Conservation (phyloP, 495 filamentous ascomycete species). For the Penicillium angulare region DNA sequence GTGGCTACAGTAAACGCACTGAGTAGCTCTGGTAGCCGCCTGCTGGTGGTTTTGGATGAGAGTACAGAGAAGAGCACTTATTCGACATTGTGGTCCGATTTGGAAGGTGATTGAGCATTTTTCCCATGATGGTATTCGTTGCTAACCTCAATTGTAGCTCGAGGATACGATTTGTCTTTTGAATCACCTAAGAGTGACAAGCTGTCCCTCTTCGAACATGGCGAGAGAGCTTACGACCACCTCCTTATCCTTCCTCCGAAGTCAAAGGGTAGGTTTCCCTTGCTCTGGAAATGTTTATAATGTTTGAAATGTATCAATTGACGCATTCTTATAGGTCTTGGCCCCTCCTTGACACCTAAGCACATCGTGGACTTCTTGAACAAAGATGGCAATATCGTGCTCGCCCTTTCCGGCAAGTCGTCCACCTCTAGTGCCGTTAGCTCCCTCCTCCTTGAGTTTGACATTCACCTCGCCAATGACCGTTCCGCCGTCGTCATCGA, state of each 20-base stretch:
- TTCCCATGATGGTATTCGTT: not conserved
- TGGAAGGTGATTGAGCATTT: constrained; percentile 61
- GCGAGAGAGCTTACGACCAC: constrained; percentile 88
- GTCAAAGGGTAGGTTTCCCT: constrained; percentile 67
- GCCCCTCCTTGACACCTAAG: constrained; percentile 82
- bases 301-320: constrained; percentile 20
- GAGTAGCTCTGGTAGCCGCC: constrained; percentile 75
- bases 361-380: constrained; percentile 89
- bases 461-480: constrained; percentile 85
- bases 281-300: too few species aligned
- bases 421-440: constrained; percentile 73
- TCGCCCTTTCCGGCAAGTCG: constrained; percentile 75
- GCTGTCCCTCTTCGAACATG: constrained; percentile 80
- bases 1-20: constrained; percentile 67
- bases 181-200: constrained; percentile 83
- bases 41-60: constrained; percentile 88
- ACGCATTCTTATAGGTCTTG: constrained; percentile 60
- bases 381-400: constrained; percentile 84
- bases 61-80: constrained; percentile 72
- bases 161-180: constrained; percentile 77
- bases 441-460: constrained; percentile 86
- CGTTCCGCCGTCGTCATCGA: constrained; percentile 81
- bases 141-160: constrained; percentile 49
- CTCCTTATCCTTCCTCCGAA: constrained; percentile 82
- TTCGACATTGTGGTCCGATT: constrained; percentile 76